These are phyloP conservation scores for Periconia macrospinosa DNA, from an alignment of 2,329 filamentous ascomycete species.

Conservation along the genomic window DNA sequence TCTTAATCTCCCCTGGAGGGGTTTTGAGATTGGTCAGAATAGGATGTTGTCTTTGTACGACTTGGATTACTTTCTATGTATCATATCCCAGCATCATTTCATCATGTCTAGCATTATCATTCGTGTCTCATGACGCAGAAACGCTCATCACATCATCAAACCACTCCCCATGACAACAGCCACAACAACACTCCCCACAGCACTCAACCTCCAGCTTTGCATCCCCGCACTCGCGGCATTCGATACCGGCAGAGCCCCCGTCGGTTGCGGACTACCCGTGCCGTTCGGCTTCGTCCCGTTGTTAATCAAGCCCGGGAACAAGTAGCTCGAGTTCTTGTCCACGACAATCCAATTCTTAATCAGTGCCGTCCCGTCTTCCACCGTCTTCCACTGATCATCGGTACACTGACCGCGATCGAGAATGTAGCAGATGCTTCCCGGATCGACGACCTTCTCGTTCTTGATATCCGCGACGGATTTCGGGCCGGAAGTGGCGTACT, in stretches of 20 bases:
- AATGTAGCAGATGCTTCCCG: conserved; percentile 41
- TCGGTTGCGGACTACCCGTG: conserved; percentile 13
- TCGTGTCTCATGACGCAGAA: too few relatives aligned
- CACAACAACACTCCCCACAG: conserved; percentile 17
- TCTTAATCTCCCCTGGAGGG: too few relatives aligned
- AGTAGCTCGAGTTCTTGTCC: conserved; percentile 32
- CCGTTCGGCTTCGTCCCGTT: conserved; percentile 17
- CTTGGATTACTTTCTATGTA: too few relatives aligned
- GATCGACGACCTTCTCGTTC: conserved; percentile 46
- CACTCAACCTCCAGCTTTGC: conserved; percentile 6
- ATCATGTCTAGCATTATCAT: too few relatives aligned
- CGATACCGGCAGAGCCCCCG: conserved; percentile 10
- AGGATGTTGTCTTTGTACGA: too few relatives aligned
- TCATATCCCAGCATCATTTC: too few relatives aligned
- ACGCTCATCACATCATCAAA: too few relatives aligned
- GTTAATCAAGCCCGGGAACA: conserved; percentile 32
- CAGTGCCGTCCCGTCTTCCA: conserved; percentile 34
- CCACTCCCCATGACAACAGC: background rate
- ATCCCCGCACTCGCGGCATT: conserved; percentile 1
- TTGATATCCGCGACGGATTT: conserved; percentile 48
- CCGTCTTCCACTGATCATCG: conserved; percentile 31
- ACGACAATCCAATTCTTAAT: conserved; percentile 39
- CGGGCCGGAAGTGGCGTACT: conserved; percentile 37
- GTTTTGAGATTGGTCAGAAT: too few relatives aligned
- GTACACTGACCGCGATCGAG: conserved; percentile 33